Evolutionary conservation across 2,329 filamentous ascomycete species (phyloP).

Genomic region (Hymenotorrendiella dingleyae): DNA sequence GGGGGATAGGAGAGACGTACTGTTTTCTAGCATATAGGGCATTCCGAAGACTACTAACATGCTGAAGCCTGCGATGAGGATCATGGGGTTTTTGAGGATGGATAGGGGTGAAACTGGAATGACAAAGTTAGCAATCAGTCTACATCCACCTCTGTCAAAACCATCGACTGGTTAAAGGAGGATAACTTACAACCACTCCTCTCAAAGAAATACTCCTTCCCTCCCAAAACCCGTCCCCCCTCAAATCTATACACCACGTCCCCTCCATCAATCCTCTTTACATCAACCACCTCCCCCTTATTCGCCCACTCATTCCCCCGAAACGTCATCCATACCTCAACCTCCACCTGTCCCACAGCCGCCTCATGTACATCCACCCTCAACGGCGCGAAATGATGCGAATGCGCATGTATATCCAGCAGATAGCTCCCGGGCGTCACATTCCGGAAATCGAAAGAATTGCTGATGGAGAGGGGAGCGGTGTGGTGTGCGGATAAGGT

Average conservation of each 20-base stretch:
- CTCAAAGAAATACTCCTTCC: constrained; percentile 72
- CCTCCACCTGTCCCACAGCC: constrained; percentile 33
- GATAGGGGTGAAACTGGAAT: constrained; percentile 68
- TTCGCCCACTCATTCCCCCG: constrained; percentile 88
- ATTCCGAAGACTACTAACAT: constrained; percentile 83
- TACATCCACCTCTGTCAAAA: background rate
- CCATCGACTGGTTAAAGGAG: background rate
- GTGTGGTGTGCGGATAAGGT: constrained; percentile 43
- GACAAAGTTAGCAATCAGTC: background rate
- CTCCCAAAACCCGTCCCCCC: constrained; percentile 42
- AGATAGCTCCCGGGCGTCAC: constrained; percentile 71
- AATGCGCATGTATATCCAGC: constrained; percentile 69
- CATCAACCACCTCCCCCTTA: constrained; percentile 57
- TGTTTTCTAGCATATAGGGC: constrained; percentile 93
- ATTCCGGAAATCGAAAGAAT: constrained; percentile 71
- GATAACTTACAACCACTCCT: constrained; percentile 64
- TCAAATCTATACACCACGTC: constrained; percentile 29
- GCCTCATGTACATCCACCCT: constrained; percentile 62
- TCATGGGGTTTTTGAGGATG: constrained; percentile 93
- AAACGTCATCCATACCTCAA: constrained; percentile 77
- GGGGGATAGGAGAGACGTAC: constrained; percentile 59
- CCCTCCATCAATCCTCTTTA: constrained; percentile 30
- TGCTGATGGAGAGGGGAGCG: constrained; percentile 60
- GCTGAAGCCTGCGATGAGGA: constrained; percentile 79
- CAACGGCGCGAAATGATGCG: constrained; percentile 71